Evolutionary conservation across 805 yeast species (phyloP).

Genomic region (Candida fluviatilis): DNA sequence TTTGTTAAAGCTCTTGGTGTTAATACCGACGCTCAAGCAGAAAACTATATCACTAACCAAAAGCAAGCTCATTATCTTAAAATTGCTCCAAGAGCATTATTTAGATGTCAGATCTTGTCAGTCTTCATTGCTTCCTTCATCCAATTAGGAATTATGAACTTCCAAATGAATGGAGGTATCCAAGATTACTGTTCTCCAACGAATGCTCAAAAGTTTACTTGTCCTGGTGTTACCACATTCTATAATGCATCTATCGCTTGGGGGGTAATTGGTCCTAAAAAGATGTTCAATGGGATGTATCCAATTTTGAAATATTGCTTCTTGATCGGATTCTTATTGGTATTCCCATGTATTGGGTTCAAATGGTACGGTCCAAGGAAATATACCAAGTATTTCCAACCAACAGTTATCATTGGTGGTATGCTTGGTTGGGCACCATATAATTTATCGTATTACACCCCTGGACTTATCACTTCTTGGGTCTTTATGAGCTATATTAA

Average conservation of each 20-base stretch:
- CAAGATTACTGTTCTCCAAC: constrained; percentile 16
- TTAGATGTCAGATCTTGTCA: constrained; percentile 26
- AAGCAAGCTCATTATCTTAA: constrained; percentile 35
- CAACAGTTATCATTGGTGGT: constrained; percentile 46
- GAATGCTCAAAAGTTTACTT: constrained; percentile 20
- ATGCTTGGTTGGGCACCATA: constrained; percentile 42
- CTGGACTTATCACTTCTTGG: constrained; percentile 49
- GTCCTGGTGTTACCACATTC: constrained; percentile 28
- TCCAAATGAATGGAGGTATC: constrained; percentile 12
- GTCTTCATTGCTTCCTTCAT: constrained; percentile 18
- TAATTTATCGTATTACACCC: constrained; percentile 44
- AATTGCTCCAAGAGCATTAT: constrained; percentile 38
- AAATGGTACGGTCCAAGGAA: constrained; percentile 14
- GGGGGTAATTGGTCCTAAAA: constrained; percentile 52
- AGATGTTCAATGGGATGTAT: constrained; percentile 49
- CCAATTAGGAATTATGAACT: constrained; percentile 19
- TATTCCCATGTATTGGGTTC: constrained; percentile 14
- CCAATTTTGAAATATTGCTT: constrained; percentile 49
- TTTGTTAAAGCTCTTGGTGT: constrained; percentile 21
- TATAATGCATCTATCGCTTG: constrained; percentile 45
- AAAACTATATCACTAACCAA: constrained; percentile 26
- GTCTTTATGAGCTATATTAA: constrained; percentile 49
- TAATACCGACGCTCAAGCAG: constrained; percentile 28
- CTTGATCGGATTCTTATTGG: constrained; percentile 42
- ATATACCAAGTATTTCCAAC: constrained; percentile 37